Evolutionary conservation across 495 filamentous ascomycete genomes (phyloP).

Genomic region (Penicillium parvum): DNA sequence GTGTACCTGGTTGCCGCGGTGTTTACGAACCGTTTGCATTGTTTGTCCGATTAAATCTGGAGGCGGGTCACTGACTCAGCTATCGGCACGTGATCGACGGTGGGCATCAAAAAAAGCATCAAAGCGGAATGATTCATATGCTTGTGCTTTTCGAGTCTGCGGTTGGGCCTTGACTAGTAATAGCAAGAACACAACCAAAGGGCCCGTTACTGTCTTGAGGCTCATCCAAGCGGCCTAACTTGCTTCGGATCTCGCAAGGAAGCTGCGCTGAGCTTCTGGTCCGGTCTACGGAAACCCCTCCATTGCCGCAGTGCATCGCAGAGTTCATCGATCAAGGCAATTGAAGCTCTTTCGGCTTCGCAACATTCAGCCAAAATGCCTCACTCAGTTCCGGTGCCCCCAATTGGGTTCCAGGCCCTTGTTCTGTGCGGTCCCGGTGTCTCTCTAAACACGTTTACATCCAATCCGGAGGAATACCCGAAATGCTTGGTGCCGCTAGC

Average conservation of each 20-base stretch:
- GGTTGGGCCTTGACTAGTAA: no score
- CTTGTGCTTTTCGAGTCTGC: slow-evolving; percentile 9
- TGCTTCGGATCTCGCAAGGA: neutral
- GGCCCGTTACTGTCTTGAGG: no score
- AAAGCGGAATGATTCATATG: slow-evolving; percentile 16
- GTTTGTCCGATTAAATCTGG: slow-evolving; percentile 11
- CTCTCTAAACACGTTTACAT: slow-evolving; percentile 87
- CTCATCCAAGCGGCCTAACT: neutral
- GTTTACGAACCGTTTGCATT: slow-evolving; percentile 13
- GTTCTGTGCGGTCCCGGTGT: slow-evolving; percentile 83
- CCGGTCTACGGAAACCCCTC: neutral
- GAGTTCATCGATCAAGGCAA: slow-evolving; percentile 2
- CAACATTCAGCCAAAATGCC: slow-evolving; percentile 11
- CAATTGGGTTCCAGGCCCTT: slow-evolving; percentile 83
- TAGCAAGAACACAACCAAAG: no score
- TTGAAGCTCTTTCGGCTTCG: no score
- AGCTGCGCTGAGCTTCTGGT: neutral
- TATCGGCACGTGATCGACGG: slow-evolving; percentile 27
- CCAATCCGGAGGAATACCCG: slow-evolving; percentile 67
- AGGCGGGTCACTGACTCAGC: slow-evolving; percentile 10
- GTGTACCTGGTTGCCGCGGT: slow-evolving; percentile 23
- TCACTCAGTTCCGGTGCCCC: slow-evolving; percentile 51
- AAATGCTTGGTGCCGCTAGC: slow-evolving; percentile 90
- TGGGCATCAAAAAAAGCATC: slow-evolving; percentile 18
- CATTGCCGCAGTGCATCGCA: slow-evolving; percentile 7